A percentile compares a stretch with the other conserved stretches of the same genome.
Evolutionary conservation across 176 grass and related monocot species (phyloP).

Genomic region (Eragrostis curvula): DNA sequence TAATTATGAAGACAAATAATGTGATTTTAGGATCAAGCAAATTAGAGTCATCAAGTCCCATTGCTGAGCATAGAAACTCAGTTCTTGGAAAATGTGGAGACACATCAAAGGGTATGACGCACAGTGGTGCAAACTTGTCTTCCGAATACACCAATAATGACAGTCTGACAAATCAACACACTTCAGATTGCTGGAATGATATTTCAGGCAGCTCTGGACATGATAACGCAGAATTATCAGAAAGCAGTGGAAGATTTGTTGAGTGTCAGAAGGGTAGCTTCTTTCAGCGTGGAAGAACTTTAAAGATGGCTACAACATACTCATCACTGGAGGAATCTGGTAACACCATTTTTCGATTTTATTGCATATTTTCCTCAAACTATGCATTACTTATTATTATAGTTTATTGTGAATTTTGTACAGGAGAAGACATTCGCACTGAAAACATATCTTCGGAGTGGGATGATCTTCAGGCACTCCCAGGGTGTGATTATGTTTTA

Average conservation of each 20-base stretch:
- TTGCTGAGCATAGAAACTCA: not conserved
- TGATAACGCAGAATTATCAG: too few relatives aligned
- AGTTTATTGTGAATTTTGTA: not conserved
- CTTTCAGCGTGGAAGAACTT: not conserved
- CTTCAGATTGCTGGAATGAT: not conserved
- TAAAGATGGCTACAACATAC: not conserved
- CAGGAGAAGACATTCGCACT: constrained; percentile 17
- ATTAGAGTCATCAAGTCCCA: not conserved
- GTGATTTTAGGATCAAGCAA: constrained; percentile 7
- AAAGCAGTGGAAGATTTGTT: too few relatives aligned
- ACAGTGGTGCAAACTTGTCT: not conserved
- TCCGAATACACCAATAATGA: not conserved
- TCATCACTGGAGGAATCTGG: constrained; percentile 29
- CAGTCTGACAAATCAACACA: not conserved
- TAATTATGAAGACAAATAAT: not conserved
- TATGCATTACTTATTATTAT: not conserved
- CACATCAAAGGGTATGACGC: not conserved
- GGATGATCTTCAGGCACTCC: not conserved
- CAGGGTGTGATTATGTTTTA: constrained; percentile 36
- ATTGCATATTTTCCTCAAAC: not conserved
- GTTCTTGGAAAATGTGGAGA: constrained; percentile 10
- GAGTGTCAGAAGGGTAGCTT: too few relatives aligned
- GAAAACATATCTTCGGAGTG: not conserved
- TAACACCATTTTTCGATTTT: constrained; percentile 21
- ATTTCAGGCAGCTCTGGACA: too few relatives aligned